Evolutionary conservation across 371 early-diverging fungal genomes (phyloP), one percentile per base, ranked within the genome.

Genomic region (Mortierella sp.): DNA sequence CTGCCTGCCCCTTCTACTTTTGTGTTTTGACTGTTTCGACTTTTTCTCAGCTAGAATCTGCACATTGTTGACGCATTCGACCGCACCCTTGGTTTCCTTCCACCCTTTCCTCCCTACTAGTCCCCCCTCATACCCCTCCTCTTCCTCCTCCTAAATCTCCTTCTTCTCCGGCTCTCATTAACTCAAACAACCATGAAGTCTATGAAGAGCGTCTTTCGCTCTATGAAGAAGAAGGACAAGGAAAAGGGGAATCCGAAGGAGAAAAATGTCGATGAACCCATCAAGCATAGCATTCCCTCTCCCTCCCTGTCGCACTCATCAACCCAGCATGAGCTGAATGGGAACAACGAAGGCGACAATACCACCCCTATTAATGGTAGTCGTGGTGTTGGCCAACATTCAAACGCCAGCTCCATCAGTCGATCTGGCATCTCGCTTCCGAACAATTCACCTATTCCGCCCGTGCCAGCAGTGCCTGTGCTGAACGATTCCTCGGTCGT

Each of bases 401-500:
- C 72, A 2, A 65, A 51, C 28, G 72, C 61, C 30, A 72, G 72
- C 48, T 60, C 61, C 9, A 14, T 46, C 56, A 60, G 51, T 12
- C 71, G 65, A 34, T 27, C 60, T 17, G 65, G 56, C 8, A 26
- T 24, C 31, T 4, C 56, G 0, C 44, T 44, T 23, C 26, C 46
- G 17, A 19, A 19, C 3, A 43, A 14, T 4, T 23, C 60, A n/a
- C 31, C 56, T 11, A 21, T 50, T 19, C 64, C 60, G 12, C 32
- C 60, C 24, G 46, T 56, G 4, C 62, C 62, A 12, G 26, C 59
- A 15, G 19, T 60, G 11, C 56, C 70, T 5, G 24, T 43, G 7
- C 24, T 46, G 19, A 46, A n/a, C 49, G 37, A 26, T 14, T 41
- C 52, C 39, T 56, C 62, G 28, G 24, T 60, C 17, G 47, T 54